Conservation (phyloP, 495 filamentous ascomycete genomes). For the Cercophora sp. region DNA sequence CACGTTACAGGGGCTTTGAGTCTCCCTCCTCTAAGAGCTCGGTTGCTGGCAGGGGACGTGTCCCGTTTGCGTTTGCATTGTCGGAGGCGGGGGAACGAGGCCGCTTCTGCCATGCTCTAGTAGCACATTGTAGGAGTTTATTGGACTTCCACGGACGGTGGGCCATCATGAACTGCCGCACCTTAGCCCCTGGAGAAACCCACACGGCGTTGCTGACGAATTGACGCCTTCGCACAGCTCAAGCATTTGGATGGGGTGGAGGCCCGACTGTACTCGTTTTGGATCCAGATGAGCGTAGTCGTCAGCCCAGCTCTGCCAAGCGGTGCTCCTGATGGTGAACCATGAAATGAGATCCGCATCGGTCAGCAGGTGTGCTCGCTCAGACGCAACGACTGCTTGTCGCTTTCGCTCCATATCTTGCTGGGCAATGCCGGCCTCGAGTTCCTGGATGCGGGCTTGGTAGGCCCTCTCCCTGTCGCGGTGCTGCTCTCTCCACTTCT, state of each 20-base stretch:
- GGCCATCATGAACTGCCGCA: no score
- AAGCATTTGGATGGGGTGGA: slow-evolving; percentile 16
- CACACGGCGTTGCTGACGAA: no score
- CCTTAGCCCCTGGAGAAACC: no score
- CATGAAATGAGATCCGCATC: slow-evolving; percentile 5
- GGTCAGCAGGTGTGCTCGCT: neutral
- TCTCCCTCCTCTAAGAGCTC: no score
- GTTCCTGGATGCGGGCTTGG: slow-evolving; percentile 14
- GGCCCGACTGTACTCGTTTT: slow-evolving; percentile 7
- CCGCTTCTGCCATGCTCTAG: no score
- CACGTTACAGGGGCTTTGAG: no score
- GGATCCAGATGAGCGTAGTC: slow-evolving; percentile 14
- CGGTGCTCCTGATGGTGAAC: neutral
- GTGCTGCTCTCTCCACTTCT: slow-evolving; percentile 17
- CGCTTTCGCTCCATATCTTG: slow-evolving; percentile 14
- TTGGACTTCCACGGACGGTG: no score
- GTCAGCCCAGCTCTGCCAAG: slow-evolving; percentile 13
- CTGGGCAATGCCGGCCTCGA: slow-evolving; percentile 6
- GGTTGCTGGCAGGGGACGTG: no score
- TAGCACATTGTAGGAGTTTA: no score
- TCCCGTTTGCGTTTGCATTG: no score
- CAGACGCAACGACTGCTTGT: neutral
- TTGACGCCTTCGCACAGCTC: slow-evolving; percentile 19
- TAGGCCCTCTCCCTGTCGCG: slow-evolving; percentile 4
- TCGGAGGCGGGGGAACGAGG: no score